Conservation (phyloP, 192 early-diverging fungal genomes). For the Gonapodya sp. region DNA sequence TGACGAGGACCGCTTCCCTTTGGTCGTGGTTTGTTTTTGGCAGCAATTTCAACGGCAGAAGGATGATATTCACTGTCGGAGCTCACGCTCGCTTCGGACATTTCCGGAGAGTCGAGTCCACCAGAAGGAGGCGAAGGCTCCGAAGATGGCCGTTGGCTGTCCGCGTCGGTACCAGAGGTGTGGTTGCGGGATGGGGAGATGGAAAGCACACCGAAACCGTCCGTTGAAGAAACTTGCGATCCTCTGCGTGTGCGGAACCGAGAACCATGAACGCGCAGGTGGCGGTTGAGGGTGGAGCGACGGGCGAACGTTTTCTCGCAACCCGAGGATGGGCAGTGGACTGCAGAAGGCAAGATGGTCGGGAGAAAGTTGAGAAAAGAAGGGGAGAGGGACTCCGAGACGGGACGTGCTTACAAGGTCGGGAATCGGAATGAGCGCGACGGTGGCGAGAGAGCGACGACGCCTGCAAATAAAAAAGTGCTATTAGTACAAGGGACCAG, state of each 20-base stretch:
- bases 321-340: background rate
- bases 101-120: background rate
- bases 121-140: background rate
- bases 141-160: background rate
- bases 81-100: background rate
- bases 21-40: background rate
- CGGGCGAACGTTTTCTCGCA: constrained; percentile 3
- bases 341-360: background rate
- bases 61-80: background rate
- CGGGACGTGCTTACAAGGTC: constrained; percentile 53
- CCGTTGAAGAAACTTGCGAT: background rate
- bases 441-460: constrained; percentile 70
- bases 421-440: constrained; percentile 66
- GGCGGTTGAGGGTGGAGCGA: background rate
- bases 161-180: background rate
- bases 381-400: background rate
- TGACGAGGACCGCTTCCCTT: background rate
- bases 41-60: background rate
- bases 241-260: background rate
- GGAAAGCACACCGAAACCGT: background rate
- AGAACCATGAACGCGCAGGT: background rate
- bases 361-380: background rate
- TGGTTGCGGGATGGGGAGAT: background rate
- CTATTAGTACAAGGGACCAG: background rate
- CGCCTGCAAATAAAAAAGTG: constrained; percentile 23